Evolutionary conservation across 2,329 filamentous ascomycete species (phyloP).

Genomic region (Malbranchea cinnamomea): DNA sequence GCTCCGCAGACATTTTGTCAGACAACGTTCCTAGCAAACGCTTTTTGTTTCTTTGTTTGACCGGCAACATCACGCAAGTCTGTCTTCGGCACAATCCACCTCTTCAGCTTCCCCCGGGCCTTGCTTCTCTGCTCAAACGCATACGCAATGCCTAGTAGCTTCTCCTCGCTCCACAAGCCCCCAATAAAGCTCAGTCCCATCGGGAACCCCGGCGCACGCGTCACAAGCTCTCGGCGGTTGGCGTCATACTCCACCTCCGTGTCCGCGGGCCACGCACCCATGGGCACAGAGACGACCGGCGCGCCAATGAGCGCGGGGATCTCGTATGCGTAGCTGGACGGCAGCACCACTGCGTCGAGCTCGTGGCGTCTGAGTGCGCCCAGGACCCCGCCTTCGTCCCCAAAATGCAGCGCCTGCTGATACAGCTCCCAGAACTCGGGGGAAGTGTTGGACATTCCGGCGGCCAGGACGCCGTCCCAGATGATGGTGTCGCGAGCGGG

Average conservation of each 20-base stretch:
- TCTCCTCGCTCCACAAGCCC: slow-evolving; percentile 44
- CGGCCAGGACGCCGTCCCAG: slow-evolving; percentile 40
- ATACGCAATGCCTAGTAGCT: slow-evolving; percentile 50
- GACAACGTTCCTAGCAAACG: too few relatives aligned
- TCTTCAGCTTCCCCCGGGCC: slow-evolving; percentile 32
- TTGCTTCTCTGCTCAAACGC: slow-evolving; percentile 50
- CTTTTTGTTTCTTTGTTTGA: too few relatives aligned
- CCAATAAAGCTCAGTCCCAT: slow-evolving; percentile 53
- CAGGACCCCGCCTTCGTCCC: slow-evolving; percentile 44
- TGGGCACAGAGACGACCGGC: slow-evolving; percentile 48
- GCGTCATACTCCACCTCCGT: slow-evolving; percentile 32
- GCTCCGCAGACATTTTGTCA: too few relatives aligned
- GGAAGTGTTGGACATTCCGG: slow-evolving; percentile 41
- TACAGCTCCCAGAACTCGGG: slow-evolving; percentile 43
- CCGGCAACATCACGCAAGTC: slow-evolving; percentile 34
- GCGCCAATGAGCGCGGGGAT: slow-evolving; percentile 43
- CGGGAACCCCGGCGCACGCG: slow-evolving; percentile 38
- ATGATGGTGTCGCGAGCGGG: slow-evolving; percentile 42
- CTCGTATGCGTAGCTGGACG: slow-evolving; percentile 33
- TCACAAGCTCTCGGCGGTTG: slow-evolving; percentile 38
- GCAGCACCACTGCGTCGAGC: slow-evolving; percentile 48
- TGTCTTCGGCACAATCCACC: slow-evolving; percentile 34
- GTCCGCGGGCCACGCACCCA: slow-evolving; percentile 40
- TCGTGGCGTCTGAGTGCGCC: slow-evolving; percentile 42
- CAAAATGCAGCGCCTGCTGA: slow-evolving; percentile 38